These are phyloP conservation scores for Starmera amethionina DNA, from an alignment of 805 yeast genomes.

Conservation along the genomic window DNA sequence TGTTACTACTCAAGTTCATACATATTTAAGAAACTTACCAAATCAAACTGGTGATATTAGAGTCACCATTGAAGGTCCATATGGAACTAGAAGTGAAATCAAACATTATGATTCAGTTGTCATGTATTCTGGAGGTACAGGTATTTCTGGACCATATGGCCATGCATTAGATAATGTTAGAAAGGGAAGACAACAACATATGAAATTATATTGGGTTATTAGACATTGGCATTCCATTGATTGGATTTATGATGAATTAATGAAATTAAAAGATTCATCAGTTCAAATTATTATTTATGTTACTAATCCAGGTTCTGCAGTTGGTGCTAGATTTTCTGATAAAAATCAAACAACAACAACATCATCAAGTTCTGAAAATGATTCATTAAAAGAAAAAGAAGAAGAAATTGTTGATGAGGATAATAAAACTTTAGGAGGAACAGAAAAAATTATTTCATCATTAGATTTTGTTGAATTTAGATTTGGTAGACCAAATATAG, in stretches of 20 bases:
- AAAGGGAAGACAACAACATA: conserved; percentile 17
- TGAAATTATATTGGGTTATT: conserved; percentile 57
- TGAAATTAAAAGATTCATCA: conserved; percentile 14
- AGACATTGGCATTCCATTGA: conserved; percentile 39
- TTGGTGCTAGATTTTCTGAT: conserved; percentile 2
- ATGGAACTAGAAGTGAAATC: conserved; percentile 34
- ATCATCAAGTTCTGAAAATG: conserved; percentile 2
- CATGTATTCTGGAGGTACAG: conserved; percentile 43
- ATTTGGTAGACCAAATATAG: conserved; percentile 36
- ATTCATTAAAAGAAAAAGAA: conserved; percentile 1
- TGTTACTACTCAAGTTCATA: conserved; percentile 23
- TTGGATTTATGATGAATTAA: conserved; percentile 41
- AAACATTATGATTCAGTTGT: conserved; percentile 28
- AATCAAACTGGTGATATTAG: conserved; percentile 14
- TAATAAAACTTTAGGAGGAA: background rate
- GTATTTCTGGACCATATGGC: conserved; percentile 39
- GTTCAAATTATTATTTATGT: conserved; percentile 11
- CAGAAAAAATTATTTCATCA: background rate
- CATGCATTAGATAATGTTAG: conserved; percentile 23
- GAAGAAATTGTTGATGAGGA: background rate
- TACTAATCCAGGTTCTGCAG: conserved; percentile 12
- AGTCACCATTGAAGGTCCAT: conserved; percentile 55
- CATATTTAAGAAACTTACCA: conserved; percentile 18
- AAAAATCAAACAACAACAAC: background rate
- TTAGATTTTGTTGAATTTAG: conserved; percentile 26